Evolutionary conservation across 148 eudicot genomes (phyloP), one percentile per base, ranked within the genome.

Genomic region (Fallopia convolvulus): DNA sequence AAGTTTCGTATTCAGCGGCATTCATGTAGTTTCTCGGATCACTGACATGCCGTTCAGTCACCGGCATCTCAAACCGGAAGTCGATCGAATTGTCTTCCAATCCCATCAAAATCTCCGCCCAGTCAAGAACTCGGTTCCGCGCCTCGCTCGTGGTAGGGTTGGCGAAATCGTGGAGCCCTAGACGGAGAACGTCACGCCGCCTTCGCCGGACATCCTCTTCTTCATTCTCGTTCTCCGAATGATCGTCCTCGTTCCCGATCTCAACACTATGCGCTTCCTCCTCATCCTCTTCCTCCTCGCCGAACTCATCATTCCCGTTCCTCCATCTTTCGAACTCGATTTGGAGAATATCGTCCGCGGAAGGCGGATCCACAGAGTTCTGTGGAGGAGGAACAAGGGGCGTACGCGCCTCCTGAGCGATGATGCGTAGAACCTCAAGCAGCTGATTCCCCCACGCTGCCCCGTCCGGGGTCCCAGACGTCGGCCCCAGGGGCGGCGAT

Each of bases 71-170:
- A 5, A 90, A 79, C 2, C 90, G 86, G 14, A 93, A 82, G 58
- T 91, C 91, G 39, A 89, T 86, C 9, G 98, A 89, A 30, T 90
- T 87, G 79, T 90, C 97, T 47, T 93, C 97, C 6, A 93, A 85
- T 30, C 93, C 97, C 91, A 90, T 91, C 46, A 91, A 41, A 11
- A 91, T 90, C 68, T 91, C 94, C 0, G 94, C 98, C 98, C 98
- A 92, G 70, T 92, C 94, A 0, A 90, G 87, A 65, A 87, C 83
- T 71, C 91, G 75, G 72, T 86, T 86, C 6, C 93, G 84, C 6
- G 91, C 81, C 10, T 80, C 88, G 33, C 71, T 77, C 0, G 85
- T 77, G 0, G 91, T 88, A 0, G 93, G 88, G 0, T 83, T 72
- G 0, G 90, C 91, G 32, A 90, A 84, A 17, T 92, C 94, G 0